These are phyloP conservation scores for Aleurites moluccanus DNA, from an alignment of 441 rosid species.

Conservation along the genomic window DNA sequence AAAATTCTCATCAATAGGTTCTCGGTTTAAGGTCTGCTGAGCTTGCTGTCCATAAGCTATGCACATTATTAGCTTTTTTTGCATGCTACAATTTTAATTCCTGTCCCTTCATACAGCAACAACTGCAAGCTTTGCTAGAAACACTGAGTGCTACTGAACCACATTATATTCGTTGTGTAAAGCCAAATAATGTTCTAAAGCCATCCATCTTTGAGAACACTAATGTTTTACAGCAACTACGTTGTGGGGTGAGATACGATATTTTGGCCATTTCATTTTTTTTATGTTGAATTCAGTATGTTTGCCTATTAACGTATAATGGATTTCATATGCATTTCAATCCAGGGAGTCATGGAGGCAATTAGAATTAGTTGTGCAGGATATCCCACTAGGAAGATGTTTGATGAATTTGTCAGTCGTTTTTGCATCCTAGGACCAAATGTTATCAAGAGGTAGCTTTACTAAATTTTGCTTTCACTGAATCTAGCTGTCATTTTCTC, in stretches of 20 bases:
- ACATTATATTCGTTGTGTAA: conserved; percentile 87
- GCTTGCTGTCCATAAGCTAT: conserved; percentile 14
- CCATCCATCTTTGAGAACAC: conserved; percentile 79
- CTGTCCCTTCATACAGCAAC: conserved; percentile 64
- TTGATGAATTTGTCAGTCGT: conserved; percentile 68
- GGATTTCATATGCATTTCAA: conserved; percentile 19
- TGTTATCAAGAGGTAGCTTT: conserved; percentile 53
- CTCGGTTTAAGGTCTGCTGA: conserved; percentile 82
- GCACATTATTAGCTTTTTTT: conserved; percentile 23
- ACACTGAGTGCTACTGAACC: conserved; percentile 92
- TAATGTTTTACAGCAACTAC: conserved; percentile 85
- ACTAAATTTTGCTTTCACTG: conserved; percentile 13
- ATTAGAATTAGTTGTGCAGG: conserved; percentile 99
- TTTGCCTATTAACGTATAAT: conserved; percentile 13
- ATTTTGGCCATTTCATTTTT: conserved; percentile 29
- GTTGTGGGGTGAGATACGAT: conserved; percentile 82
- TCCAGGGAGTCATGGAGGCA: conserved; percentile 98
- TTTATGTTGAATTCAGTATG: conserved; percentile 17
- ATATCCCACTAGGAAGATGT: conserved; percentile 85
- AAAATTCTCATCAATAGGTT: conserved; percentile 93
- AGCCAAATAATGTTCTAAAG: conserved; percentile 92
- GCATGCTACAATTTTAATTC: conserved; percentile 12
- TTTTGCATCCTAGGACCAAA: conserved; percentile 69
- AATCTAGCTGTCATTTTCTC: conserved; percentile 14
- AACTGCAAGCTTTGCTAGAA: conserved; percentile 93